Conservation (phyloP, 495 filamentous ascomycete species). For the Penicillium tannophilum region DNA sequence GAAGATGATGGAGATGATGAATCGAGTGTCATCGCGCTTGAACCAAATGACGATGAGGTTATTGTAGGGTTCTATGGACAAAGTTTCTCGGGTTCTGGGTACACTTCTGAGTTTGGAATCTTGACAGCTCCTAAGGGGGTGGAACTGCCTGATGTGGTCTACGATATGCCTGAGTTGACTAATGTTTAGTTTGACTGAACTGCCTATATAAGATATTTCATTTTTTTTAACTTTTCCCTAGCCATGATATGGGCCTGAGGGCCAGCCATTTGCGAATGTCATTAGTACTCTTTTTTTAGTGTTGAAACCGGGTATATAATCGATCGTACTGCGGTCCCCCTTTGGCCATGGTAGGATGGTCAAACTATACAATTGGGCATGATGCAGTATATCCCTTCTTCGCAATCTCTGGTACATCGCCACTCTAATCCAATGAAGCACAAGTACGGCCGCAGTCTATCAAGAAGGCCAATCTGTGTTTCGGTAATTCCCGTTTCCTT, state of each 20-base stretch:
- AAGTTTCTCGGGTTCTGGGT: constrained; percentile 20
- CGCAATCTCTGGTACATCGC: too few species aligned
- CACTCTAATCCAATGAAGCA: too few species aligned
- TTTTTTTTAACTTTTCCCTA: neutral
- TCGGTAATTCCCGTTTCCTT: too few species aligned
- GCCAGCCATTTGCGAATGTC: neutral
- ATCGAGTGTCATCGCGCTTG: constrained; percentile 14
- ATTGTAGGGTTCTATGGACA: constrained; percentile 48
- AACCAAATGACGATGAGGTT: constrained; percentile 29
- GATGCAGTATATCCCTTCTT: too few species aligned
- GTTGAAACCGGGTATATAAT: too few species aligned
- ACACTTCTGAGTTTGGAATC: constrained; percentile 39
- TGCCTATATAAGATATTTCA: neutral
- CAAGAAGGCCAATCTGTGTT: too few species aligned
- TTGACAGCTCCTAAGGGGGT: constrained; percentile 39
- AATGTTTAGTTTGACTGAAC: neutral
- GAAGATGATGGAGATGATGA: neutral
- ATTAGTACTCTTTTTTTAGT: too few species aligned
- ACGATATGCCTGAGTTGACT: constrained; percentile 23
- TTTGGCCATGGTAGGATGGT: too few species aligned
- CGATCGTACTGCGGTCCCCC: too few species aligned
- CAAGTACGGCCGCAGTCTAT: too few species aligned
- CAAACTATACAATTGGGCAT: too few species aligned
- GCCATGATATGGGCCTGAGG: too few species aligned
- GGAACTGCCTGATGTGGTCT: constrained; percentile 35